Conservation (phyloP, 1,284 basidiomycete species). For the Ganoderma multipileum region DNA sequence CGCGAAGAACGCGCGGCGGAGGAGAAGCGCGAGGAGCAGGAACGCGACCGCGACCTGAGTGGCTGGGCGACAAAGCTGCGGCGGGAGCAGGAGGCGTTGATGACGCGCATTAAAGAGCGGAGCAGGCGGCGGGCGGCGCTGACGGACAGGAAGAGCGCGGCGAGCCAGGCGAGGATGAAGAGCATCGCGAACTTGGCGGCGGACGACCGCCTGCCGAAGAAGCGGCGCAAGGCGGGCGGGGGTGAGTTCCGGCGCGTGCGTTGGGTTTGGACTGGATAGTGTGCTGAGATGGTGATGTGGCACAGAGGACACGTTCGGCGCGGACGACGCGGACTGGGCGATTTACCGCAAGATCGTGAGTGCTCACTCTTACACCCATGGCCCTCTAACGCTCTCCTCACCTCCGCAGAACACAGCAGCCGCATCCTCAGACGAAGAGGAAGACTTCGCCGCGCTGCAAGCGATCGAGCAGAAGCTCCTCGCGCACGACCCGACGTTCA, state of each 20-base stretch:
- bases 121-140: constrained; percentile 85
- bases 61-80: constrained; percentile 79
- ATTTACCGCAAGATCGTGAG: constrained; percentile 95
- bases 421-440: constrained; percentile 96
- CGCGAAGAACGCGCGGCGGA: constrained; percentile 78
- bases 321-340: constrained; percentile 96
- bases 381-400: background rate
- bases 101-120: constrained; percentile 87
- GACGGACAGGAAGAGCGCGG: constrained; percentile 90
- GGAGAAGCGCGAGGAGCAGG: constrained; percentile 74
- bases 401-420: constrained; percentile 74
- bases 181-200: constrained; percentile 92
- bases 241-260: constrained; percentile 52
- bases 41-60: constrained; percentile 72
- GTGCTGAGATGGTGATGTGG: background rate
- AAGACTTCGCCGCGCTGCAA: constrained; percentile 80
- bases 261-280: constrained; percentile 5
- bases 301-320: constrained; percentile 93
- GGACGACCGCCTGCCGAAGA: constrained; percentile 80
- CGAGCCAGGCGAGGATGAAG: constrained; percentile 97
- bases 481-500: constrained; percentile 85
- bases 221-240: constrained; percentile 79
- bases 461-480: constrained; percentile 86
- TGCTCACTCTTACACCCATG: background rate
- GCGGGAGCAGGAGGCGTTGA: constrained; percentile 81